phyloP scores from a whole-genome alignment of 768 basidiomycete species.

The Porpolomopsis calyptriformis region DNA sequence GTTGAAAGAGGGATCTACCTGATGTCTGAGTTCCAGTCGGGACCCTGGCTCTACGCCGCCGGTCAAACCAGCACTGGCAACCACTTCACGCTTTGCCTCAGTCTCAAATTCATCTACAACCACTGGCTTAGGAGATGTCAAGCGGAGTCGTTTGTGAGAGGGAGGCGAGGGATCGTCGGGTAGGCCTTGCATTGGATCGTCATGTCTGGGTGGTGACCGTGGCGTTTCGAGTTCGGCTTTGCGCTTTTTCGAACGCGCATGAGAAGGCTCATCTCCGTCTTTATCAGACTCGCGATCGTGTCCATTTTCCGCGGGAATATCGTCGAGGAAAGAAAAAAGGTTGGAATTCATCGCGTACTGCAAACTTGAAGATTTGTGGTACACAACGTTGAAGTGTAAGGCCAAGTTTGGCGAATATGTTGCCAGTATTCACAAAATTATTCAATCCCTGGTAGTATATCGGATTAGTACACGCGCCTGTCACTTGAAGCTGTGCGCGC shows the following conservation, averaged over 20 bases:
- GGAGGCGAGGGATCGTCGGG: slow-evolving; percentile 24
- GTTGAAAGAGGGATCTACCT: slow-evolving; percentile 34
- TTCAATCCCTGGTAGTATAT: not conserved
- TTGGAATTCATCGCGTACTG: not conserved
- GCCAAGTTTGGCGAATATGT: not conserved
- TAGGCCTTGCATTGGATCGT: too few relatives aligned
- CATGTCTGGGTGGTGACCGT: not conserved
- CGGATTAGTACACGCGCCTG: slow-evolving; percentile 10
- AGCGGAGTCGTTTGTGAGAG: slow-evolving; percentile 45
- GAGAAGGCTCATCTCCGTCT: not conserved
- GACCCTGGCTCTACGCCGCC: slow-evolving; percentile 59
- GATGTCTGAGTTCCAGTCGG: slow-evolving; percentile 69
- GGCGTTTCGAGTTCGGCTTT: not conserved
- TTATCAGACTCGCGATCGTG: not conserved
- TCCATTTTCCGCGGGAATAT: not conserved
- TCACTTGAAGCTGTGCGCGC: too few relatives aligned
- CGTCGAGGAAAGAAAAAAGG: slow-evolving; percentile 8
- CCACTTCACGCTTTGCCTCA: slow-evolving; percentile 86
- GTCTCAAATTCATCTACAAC: slow-evolving; percentile 93
- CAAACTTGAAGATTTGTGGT: not conserved
- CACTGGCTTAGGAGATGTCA: slow-evolving; percentile 59
- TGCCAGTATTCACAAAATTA: not conserved
- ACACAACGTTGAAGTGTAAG: not conserved
- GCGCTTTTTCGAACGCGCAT: slow-evolving; percentile 2
- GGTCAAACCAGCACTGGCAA: slow-evolving; percentile 78